Percentiles rank a stretch among this genome's conserved stretches.
Evolutionary conservation across 495 filamentous ascomycete species (phyloP).

Genomic region (Apodospora peruviana): DNA sequence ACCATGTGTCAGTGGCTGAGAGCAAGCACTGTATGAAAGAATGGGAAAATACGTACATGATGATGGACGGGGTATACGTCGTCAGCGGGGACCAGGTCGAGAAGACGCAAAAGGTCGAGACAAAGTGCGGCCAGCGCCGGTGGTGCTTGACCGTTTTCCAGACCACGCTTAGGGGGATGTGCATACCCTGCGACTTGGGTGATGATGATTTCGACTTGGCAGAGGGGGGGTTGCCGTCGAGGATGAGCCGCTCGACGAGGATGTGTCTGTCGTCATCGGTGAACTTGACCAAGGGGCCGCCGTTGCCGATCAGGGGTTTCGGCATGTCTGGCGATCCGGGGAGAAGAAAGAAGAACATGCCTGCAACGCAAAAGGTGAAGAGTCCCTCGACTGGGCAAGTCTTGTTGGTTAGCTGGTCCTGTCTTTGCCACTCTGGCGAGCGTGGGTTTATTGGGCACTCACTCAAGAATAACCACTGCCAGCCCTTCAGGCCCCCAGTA

Average conservation of each 20-base stretch:
- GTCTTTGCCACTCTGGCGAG: not conserved
- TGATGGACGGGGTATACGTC: slow-evolving; percentile 26
- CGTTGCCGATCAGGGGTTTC: slow-evolving; percentile 29
- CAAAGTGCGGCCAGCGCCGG: slow-evolving; percentile 34
- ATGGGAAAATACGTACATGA: slow-evolving; percentile 12
- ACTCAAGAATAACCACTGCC: slow-evolving; percentile 53
- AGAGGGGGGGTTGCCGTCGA: slow-evolving; percentile 5
- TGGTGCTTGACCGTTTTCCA: slow-evolving; percentile 38
- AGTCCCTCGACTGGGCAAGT: slow-evolving; percentile 39
- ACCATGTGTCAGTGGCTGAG: not conserved
- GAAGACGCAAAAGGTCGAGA: slow-evolving; percentile 41
- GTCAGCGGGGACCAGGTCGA: slow-evolving; percentile 39
- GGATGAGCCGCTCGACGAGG: slow-evolving; percentile 11
- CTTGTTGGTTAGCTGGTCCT: not conserved
- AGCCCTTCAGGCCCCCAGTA: slow-evolving; percentile 36
- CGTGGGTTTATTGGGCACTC: slow-evolving; percentile 3
- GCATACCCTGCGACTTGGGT: slow-evolving; percentile 4
- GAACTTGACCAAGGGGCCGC: slow-evolving; percentile 21
- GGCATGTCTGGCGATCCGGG: slow-evolving; percentile 37
- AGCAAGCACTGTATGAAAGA: not conserved
- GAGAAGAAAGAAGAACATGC: slow-evolving; percentile 39
- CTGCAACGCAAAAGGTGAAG: slow-evolving; percentile 44
- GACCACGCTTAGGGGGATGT: slow-evolving; percentile 37
- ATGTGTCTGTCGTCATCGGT: slow-evolving; percentile 9
- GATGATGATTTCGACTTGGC: not conserved